Base-by-base conservation (phyloP, 164 flowering plant genomes). In the Buxus sempervirens region DNA sequence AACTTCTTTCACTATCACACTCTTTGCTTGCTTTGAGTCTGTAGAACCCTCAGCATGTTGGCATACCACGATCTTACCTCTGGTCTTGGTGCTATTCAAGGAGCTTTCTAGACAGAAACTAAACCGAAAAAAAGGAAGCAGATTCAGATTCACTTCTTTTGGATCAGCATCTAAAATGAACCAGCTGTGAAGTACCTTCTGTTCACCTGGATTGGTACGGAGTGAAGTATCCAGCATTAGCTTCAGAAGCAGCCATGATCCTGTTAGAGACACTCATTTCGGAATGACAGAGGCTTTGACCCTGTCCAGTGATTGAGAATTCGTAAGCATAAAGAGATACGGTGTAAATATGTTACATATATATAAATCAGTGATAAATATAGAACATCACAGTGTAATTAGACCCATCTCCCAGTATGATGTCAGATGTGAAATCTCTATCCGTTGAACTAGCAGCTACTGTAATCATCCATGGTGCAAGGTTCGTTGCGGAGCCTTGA, bases 121-220 rank as follows among this genome's bases (percentile, higher is more conserved):
- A 65, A 55, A 69, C 12, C 57, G 60, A 68, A 26, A 68, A 70
- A 69, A 27, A 75, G 54, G 23, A 74, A 65, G 51, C 32, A 65
- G n/a, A 22, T 57, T 58, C 22, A 63, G 24, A 65, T 69, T 73
- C 62, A 42, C 13, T n/a, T 9, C 20, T 18, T 27, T 19, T 21
- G 28, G 13, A 70, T 45, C 27, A 23, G 32, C 24, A 61, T 38
- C 36, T 59, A 64, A 28, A 65, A 48, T 57, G 28, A 38, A 69
- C 70, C 62, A 63, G 65, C 13, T 63, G 28, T 18, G 23, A 69
- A 70, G 75, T 79, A 79, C 79, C 82, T 76, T 58, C 67, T 59
- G 75, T 78, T 84, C 85, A 90, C 96, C 96, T 88, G 81, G 96
- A 85, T 77, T 90, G 96, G 64, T 88, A 85, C 62, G 96, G 93